A percentile compares a stretch with the other conserved stretches of the same genome.
phyloP scores from a whole-genome alignment of 352 stramenopile genomes.

The Blastocystis sp. region DNA sequence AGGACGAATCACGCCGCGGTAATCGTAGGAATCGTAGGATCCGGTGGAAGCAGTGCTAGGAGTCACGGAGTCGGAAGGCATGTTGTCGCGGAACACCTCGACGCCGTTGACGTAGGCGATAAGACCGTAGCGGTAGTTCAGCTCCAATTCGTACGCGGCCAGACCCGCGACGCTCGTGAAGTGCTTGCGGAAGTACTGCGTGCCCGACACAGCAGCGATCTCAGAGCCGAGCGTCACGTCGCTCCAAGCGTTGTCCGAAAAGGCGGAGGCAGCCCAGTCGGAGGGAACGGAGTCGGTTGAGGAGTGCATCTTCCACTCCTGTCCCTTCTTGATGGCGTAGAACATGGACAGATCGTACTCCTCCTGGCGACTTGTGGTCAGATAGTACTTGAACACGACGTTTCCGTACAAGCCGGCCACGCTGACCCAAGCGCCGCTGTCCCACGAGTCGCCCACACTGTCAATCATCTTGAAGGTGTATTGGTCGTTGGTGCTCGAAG shows the following conservation, averaged over 20 bases:
- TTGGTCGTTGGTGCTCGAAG: neutral
- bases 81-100: constrained; percentile 60
- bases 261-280: neutral
- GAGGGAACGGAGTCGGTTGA: neutral
- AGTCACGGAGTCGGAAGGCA: constrained; percentile 2
- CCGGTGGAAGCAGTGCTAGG: neutral
- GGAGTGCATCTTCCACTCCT: neutral
- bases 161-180: constrained; percentile 10
- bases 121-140: constrained; percentile 24
- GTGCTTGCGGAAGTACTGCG: constrained; percentile 56
- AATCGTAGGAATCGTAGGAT: neutral
- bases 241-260: neutral
- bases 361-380: neutral
- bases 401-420: constrained; percentile 53
- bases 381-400: constrained; percentile 49
- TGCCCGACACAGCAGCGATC: neutral
- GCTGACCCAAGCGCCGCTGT: neutral
- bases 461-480: constrained; percentile 33
- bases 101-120: constrained; percentile 69
- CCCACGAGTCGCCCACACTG: neutral
- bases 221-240: neutral
- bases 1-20: constrained; percentile 17
- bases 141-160: constrained; percentile 16
- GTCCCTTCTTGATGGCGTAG: neutral
- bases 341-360: constrained; percentile 5